Evolutionary conservation across 768 basidiomycete genomes (phyloP), one percentile per base, ranked within the genome.

Genomic region (Boletus coccyginus): DNA sequence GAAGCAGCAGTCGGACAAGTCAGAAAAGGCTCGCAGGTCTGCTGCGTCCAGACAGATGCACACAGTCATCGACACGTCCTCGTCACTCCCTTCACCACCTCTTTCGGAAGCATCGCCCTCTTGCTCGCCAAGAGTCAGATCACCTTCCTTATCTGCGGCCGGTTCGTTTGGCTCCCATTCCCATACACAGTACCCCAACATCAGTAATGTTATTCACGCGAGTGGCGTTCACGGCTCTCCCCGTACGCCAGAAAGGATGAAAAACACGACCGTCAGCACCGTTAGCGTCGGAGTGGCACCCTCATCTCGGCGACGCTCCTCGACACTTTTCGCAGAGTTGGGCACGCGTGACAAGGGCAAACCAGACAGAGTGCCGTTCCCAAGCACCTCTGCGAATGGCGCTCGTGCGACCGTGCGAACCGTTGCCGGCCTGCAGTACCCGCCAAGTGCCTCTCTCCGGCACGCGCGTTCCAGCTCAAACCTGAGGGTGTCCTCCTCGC

Each of bases 391-490:
- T 4, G 17, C 36, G 29, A 51, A 45, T 32, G 53, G 57, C n/a
- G 6, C 42, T 13, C 44, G 24, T 5, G 6, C 52, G 24, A 53
- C 31, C 14, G 46, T 19, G 29, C 57, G 56, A 2, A 45, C 56
- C 2, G n/a, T 46, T 11, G 52, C 55, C 0, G 46, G 52, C 19
- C 21, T n/a, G 32, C 45, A 45, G 17, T 39, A 27, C 11, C 35
- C 48, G 11, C 50, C 61, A 3, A n/a, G 17, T 11, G 39, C 32
- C 3, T 5, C 32, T 12, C n/a, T 71, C 16, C 66, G 70, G 19
- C 67, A 71, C 11, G 57, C 36, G 0, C 57, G 53, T 32, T 73
- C 70, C 5, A 60, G 64, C 35, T 70, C 70, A 0, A 73, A 70
- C 27, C 43, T 73, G 59, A 50, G 60, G 46, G 29, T 38, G 12